These are phyloP conservation scores for Sporothrix pseudoabietina DNA, from an alignment of 2,329 filamentous ascomycete genomes.

Conservation along the genomic window DNA sequence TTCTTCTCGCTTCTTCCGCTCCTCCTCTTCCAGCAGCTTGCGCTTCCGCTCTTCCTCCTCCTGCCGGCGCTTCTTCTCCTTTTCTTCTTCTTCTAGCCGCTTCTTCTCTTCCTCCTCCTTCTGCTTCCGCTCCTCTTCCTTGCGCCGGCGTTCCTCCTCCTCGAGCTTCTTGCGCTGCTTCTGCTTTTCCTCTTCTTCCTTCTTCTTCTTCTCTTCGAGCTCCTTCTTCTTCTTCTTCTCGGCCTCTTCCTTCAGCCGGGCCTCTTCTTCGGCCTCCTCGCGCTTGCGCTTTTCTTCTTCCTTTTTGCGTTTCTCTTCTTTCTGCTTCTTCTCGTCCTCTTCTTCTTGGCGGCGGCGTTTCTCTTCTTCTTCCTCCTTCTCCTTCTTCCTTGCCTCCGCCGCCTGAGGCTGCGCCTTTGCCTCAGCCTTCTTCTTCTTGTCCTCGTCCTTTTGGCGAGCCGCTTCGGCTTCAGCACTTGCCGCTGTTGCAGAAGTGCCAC, in stretches of 20 bases:
- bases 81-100: conserved; percentile 42
- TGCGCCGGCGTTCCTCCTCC: conserved; percentile 37
- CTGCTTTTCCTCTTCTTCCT: conserved; percentile 39
- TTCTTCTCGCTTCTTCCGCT: conserved; percentile 48
- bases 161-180: conserved; percentile 38
- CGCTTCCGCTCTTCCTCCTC: conserved; percentile 53
- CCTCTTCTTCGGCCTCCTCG: conserved; percentile 40
- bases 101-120: conserved; percentile 45
- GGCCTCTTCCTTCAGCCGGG: conserved; percentile 38
- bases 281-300: conserved; percentile 40
- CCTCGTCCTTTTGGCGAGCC: conserved; percentile 38
- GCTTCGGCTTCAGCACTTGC: conserved; percentile 42
- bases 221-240: conserved; percentile 38
- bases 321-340: conserved; percentile 38
- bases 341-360: conserved; percentile 40
- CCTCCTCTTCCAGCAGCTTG: conserved; percentile 55
- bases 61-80: conserved; percentile 46
- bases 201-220: conserved; percentile 38
- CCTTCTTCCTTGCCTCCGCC: conserved; percentile 40
- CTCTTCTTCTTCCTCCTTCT: conserved; percentile 37
- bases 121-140: conserved; percentile 41
- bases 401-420: conserved; percentile 32
- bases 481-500: conserved; percentile 31
- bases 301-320: conserved; percentile 40
- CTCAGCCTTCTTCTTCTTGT: conserved; percentile 40